phyloP scores from a whole-genome alignment of 495 filamentous ascomycete species.

The Barbatosphaeria neglecta region DNA sequence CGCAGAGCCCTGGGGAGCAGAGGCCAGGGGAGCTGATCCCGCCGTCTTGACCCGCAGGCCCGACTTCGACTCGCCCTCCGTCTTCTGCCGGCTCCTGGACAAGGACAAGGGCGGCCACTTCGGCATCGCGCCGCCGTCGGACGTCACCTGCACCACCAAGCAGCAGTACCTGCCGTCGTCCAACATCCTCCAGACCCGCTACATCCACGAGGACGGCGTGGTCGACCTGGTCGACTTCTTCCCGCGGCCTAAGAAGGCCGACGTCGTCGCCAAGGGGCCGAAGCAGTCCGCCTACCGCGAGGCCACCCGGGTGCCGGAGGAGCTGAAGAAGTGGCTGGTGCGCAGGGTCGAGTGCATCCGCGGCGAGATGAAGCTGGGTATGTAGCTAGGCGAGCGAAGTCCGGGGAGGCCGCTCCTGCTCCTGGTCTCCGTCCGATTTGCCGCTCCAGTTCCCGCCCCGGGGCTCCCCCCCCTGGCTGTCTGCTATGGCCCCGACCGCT shows the following conservation, averaged over 20 bases:
- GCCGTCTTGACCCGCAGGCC: too few species aligned
- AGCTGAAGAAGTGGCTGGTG: slow-evolving; percentile 50
- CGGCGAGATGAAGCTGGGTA: slow-evolving; percentile 44
- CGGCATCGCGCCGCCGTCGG: slow-evolving; percentile 42
- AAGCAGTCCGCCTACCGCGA: slow-evolving; percentile 40
- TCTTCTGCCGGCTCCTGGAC: slow-evolving; percentile 59
- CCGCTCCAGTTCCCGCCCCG: neutral
- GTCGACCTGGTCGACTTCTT: slow-evolving; percentile 65
- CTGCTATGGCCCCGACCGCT: too few species aligned
- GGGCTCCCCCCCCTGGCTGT: too few species aligned
- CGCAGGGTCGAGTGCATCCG: slow-evolving; percentile 58
- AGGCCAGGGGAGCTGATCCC: neutral
- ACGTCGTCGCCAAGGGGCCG: slow-evolving; percentile 25
- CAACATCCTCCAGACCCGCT: slow-evolving; percentile 59
- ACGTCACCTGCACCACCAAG: slow-evolving; percentile 47
- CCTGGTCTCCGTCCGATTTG: neutral
- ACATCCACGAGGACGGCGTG: slow-evolving; percentile 59
- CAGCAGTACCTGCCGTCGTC: slow-evolving; percentile 58
- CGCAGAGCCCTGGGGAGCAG: neutral
- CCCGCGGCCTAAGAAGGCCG: slow-evolving; percentile 42
- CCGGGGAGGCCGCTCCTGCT: neutral
- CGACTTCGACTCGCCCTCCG: slow-evolving; percentile 53
- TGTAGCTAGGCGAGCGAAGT: neutral
- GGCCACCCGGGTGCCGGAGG: slow-evolving; percentile 35
- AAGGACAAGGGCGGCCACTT: slow-evolving; percentile 61